Evolutionary conservation across 2,329 filamentous ascomycete species (phyloP).

Genomic region (Aureobasidium sp.): DNA sequence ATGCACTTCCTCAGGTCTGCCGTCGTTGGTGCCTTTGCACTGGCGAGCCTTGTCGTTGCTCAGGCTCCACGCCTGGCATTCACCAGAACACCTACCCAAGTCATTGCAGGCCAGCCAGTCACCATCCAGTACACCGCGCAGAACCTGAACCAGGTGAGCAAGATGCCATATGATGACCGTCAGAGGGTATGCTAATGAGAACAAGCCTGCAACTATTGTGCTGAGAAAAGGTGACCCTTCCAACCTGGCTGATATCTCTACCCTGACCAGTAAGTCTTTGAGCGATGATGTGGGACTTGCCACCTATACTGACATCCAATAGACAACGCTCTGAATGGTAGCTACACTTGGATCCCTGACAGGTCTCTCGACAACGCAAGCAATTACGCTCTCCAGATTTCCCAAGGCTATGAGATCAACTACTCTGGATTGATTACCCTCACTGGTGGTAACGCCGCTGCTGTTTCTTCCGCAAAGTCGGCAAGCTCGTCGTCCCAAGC

Average conservation of each 20-base stretch:
- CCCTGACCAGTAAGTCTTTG: slow-evolving; percentile 40
- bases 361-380: slow-evolving; percentile 35
- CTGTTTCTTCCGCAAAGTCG: slow-evolving; percentile 22
- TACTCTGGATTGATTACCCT: slow-evolving; percentile 49
- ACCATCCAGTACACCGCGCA: slow-evolving; percentile 28
- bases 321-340: slow-evolving; percentile 40
- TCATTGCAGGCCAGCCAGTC: slow-evolving; percentile 44
- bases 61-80: slow-evolving; percentile 42
- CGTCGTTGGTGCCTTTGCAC: slow-evolving; percentile 37
- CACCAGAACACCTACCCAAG: slow-evolving; percentile 43
- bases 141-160: slow-evolving; percentile 19
- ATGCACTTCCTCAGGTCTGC: slow-evolving; percentile 40
- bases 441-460: slow-evolving; percentile 29
- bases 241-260: slow-evolving; percentile 44
- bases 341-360: slow-evolving; percentile 46
- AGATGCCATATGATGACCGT: neutral
- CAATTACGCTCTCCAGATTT: slow-evolving; percentile 55
- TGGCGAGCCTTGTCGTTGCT: slow-evolving; percentile 41
- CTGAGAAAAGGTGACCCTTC: slow-evolving; percentile 47
- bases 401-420: slow-evolving; percentile 46
- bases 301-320: neutral
- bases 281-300: neutral
- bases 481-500: slow-evolving; percentile 8
- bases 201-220: slow-evolving; percentile 47
- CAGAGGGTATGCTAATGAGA: slow-evolving; percentile 18